A percentile compares a stretch with the other conserved stretches of the same genome.
Evolutionary conservation across 176 grass and related monocot genomes (phyloP).

Genomic region (Tillandsia leiboldiana): DNA sequence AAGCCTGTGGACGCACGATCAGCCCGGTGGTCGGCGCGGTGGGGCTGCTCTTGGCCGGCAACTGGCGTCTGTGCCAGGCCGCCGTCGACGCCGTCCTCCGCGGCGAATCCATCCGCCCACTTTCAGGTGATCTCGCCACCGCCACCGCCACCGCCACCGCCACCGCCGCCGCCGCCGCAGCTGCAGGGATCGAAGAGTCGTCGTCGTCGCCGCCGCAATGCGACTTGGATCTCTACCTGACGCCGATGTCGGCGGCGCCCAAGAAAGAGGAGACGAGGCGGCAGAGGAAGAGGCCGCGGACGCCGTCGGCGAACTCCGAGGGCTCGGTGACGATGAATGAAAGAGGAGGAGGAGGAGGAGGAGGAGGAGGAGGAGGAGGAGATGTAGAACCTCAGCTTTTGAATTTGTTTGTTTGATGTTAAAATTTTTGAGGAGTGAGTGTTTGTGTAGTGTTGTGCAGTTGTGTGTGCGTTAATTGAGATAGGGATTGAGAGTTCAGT

Average conservation of each 20-base stretch:
- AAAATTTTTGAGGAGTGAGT: not conserved
- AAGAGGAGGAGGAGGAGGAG: conserved; percentile 3
- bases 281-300: conserved; percentile 20
- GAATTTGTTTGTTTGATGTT: conserved; percentile 60
- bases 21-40: conserved; percentile 86
- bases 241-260: conserved; percentile 21
- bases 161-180: not conserved
- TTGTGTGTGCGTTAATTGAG: not conserved
- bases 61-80: conserved; percentile 84
- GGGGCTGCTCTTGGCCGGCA: conserved; percentile 59
- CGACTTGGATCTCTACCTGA: conserved; percentile 45
- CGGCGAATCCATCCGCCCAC: conserved; percentile 43
- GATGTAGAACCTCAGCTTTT: conserved; percentile 40
- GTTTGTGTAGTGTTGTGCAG: not conserved
- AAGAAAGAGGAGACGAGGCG: conserved; percentile 5
- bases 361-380: conserved; percentile 5
- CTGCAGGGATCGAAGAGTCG: not conserved
- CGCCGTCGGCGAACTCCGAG: conserved; percentile 74
- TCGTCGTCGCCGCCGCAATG: conserved; percentile 12
- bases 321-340: conserved; percentile 55
- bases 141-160: not conserved
- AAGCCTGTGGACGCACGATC: conserved; percentile 91
- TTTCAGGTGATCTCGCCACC: conserved; percentile 41
- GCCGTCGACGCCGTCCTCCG: conserved; percentile 83
- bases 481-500: too few species aligned